Base-by-base conservation (phyloP, 805 yeast genomes). In the Wickerhamomyces xylosicus region DNA sequence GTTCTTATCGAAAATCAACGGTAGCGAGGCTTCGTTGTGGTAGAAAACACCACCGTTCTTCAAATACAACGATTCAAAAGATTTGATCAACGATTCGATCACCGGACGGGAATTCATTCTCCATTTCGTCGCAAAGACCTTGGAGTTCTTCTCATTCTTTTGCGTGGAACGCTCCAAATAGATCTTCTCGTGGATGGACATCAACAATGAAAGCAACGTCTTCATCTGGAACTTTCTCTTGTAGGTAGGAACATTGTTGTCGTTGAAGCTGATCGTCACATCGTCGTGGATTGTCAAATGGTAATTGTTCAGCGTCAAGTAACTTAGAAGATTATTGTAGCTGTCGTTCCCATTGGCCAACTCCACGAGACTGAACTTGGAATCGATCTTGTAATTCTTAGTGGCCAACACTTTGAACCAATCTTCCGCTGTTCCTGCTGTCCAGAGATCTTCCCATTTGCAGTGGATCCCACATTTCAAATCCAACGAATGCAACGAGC, bases 401-500 rank as follows among this genome's bases (percentile, higher is more conserved):
- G 53, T 51, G 1, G 50, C 49, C 35, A 74, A 46, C 14, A 65
- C 44, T 4, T 50, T 46, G 33, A 63, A 53, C 90, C 90, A 83
- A 39, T 71, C 73, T 3, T 47, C 39, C 5, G 71, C 54, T 37
- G 66, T 60, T 19, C 62, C 66, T 40, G 79, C 68, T 34, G 65
- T 63, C 81, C 87, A 83, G 39, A 82, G 58, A 11, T 61, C 64
- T 52, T 79, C 85, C 46, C 69, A 57, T 19, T 61, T 60, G 53
- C 86, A 78, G 29, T 78, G 81, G 10, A 74, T 68, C 33, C 92
- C 92, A 53, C 81, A 74, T 40, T 67, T 66, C 40, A 82, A 61
- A 42, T 71, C 77, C 37, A 65, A 54, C 2, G 71, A 63, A 44
- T 65, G 70, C 37, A 67, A 51, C 6, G 64, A 57, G 41, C 67